Conservation (phyloP, 805 yeast genomes). For the Lipomyces mesembrius region DNA sequence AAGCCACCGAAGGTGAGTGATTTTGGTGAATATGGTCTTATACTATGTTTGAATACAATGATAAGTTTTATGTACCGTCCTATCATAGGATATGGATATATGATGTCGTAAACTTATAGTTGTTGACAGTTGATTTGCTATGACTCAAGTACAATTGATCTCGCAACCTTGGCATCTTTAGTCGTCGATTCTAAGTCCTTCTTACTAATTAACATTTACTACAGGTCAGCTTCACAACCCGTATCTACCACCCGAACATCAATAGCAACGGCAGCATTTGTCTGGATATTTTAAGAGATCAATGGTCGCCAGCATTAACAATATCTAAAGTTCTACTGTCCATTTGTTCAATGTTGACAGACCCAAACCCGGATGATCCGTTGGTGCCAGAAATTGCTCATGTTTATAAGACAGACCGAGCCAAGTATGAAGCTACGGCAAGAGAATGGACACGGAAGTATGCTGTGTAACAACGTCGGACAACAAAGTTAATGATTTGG, state of each 20-base stretch:
- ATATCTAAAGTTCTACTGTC: slow-evolving; percentile 93
- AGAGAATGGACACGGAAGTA: slow-evolving; percentile 98
- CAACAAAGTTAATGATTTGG: slow-evolving; percentile 2
- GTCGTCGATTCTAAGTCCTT: neutral
- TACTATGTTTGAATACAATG: neutral
- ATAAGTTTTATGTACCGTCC: too few relatives aligned
- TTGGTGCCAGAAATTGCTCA: slow-evolving; percentile 98
- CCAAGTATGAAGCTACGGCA: slow-evolving; percentile 95
- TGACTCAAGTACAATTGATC: too few relatives aligned
- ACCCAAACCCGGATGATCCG: slow-evolving; percentile 99
- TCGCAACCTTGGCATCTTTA: neutral
- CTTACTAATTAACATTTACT: neutral
- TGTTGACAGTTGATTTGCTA: too few relatives aligned
- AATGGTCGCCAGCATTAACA: slow-evolving; percentile 98
- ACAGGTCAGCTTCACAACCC: slow-evolving; percentile 80
- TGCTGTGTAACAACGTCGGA: slow-evolving; percentile 65
- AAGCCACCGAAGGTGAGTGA: slow-evolving; percentile 80
- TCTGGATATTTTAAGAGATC: slow-evolving; percentile 94
- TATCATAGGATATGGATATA: too few relatives aligned
- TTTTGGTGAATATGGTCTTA: neutral
- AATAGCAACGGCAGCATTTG: slow-evolving; percentile 95
- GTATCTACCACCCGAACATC: slow-evolving; percentile 96
- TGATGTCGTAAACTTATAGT: too few relatives aligned
- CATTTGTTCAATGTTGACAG: slow-evolving; percentile 92
- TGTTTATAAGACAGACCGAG: slow-evolving; percentile 89